A percentile compares a stretch with the other conserved stretches of the same genome.
Conservation (phyloP, 2,329 filamentous ascomycete species). For the Penicillium rolfsii region DNA sequence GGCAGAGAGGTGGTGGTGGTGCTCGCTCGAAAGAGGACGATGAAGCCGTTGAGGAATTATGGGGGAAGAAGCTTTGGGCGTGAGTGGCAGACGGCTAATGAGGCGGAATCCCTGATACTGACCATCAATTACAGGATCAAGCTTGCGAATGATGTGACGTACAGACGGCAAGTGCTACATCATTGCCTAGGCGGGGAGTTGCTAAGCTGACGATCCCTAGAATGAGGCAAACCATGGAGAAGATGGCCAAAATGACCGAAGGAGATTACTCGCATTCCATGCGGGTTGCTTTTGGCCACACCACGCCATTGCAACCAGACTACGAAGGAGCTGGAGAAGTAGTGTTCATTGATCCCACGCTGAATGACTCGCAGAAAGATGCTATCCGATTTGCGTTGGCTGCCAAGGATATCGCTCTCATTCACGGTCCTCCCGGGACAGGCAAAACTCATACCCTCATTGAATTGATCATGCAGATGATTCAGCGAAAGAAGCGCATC, state of each 20-base stretch:
- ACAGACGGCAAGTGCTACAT: conserved; percentile 56
- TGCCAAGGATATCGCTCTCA: conserved; percentile 79
- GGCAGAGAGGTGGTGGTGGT: conserved; percentile 41
- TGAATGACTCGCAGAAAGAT: conserved; percentile 66
- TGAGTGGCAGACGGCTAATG: conserved; percentile 44
- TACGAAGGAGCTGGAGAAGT: conserved; percentile 51
- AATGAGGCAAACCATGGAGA: conserved; percentile 67
- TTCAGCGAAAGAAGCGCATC: conserved; percentile 72
- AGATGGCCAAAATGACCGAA: conserved; percentile 59
- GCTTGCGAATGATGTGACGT: conserved; percentile 68
- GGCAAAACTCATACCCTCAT: conserved; percentile 97
- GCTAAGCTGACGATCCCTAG: conserved; percentile 37
- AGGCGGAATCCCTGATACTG: conserved; percentile 8
- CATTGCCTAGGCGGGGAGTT: not conserved
- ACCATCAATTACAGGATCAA: conserved; percentile 56
- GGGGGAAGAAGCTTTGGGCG: conserved; percentile 65
- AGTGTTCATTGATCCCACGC: conserved; percentile 58
- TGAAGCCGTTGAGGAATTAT: conserved; percentile 54
- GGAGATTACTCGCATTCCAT: conserved; percentile 62
- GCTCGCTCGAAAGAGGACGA: conserved; percentile 44
- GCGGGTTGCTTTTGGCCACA: conserved; percentile 63
- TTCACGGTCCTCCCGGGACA: conserved; percentile 93
- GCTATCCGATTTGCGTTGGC: conserved; percentile 79
- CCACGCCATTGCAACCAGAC: conserved; percentile 56
- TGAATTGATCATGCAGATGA: conserved; percentile 89